These are phyloP conservation scores for Verbena officinalis DNA, from an alignment of 257 asterid genomes.

Conservation along the genomic window DNA sequence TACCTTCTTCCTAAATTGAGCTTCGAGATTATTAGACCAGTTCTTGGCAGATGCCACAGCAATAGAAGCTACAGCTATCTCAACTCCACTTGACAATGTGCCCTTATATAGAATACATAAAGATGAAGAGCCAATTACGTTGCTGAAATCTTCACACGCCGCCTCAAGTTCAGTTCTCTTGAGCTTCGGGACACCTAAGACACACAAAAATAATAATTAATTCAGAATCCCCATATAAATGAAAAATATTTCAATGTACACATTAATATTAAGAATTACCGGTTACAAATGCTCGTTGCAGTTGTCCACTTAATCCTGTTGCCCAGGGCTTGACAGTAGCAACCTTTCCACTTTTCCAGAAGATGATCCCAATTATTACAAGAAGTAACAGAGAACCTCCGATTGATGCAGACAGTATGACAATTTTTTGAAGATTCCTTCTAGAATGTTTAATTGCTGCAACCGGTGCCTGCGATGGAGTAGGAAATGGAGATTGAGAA, in stretches of 20 bases:
- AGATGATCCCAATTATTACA: constrained; percentile 30
- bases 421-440: constrained; percentile 15
- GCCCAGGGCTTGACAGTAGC: constrained; percentile 92
- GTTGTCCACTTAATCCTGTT: constrained; percentile 93
- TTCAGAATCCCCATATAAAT: too few species aligned
- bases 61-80: constrained; percentile 76
- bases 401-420: constrained; percentile 42
- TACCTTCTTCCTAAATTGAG: constrained; percentile 81
- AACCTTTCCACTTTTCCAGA: constrained; percentile 56
- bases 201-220: not conserved
- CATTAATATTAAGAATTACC: constrained; percentile 43
- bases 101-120: constrained; percentile 75
- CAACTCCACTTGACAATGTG: constrained; percentile 86
- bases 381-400: constrained; percentile 62
- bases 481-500: constrained; percentile 46
- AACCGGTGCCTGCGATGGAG: constrained; percentile 28
- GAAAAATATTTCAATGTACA: too few species aligned
- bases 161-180: constrained; percentile 79
- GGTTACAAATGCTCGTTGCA: constrained; percentile 80
- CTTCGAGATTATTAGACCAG: constrained; percentile 72
- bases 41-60: constrained; percentile 57
- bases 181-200: constrained; percentile 81
- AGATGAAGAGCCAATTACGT: constrained; percentile 76
- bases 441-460: not conserved
- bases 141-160: constrained; percentile 97